These are phyloP conservation scores for Phytophthora crassamura DNA, from an alignment of 352 stramenopile species.

Conservation along the genomic window DNA sequence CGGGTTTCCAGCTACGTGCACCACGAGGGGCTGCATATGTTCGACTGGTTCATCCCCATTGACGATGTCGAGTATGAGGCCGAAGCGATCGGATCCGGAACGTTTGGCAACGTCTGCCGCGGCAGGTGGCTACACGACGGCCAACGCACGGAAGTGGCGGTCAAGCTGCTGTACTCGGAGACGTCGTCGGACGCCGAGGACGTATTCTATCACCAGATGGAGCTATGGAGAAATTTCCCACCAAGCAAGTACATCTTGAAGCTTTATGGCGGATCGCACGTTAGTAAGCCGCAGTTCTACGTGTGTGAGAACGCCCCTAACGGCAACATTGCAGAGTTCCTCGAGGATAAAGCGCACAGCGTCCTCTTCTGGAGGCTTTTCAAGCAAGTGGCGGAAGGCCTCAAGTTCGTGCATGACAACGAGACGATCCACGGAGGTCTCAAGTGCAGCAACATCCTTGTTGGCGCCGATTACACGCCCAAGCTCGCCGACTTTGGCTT, in stretches of 20 bases:
- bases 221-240: conserved; percentile 39
- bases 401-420: conserved; percentile 58
- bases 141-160: conserved; percentile 27
- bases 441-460: conserved; percentile 84
- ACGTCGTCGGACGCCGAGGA: too few species aligned
- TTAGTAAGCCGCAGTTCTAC: conserved; percentile 34
- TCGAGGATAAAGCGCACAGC: conserved; percentile 9
- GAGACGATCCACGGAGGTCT: conserved; percentile 75
- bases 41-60: conserved; percentile 34
- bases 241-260: conserved; percentile 42
- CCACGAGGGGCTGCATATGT: conserved; percentile 11
- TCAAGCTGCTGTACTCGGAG: conserved; percentile 16
- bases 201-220: conserved; percentile 39
- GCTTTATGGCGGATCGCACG: conserved; percentile 47
- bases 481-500: conserved; percentile 49
- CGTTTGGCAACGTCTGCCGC: conserved; percentile 15
- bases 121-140: conserved; percentile 20
- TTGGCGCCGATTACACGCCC: conserved; percentile 24
- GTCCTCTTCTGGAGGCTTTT: conserved; percentile 31
- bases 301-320: conserved; percentile 36
- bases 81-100: conserved; percentile 14
- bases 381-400: conserved; percentile 30
- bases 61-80: conserved; percentile 32
- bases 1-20: conserved; percentile 16
- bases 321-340: conserved; percentile 32